phyloP scores from a whole-genome alignment of 306 rosid species.

The Prunus padus region DNA sequence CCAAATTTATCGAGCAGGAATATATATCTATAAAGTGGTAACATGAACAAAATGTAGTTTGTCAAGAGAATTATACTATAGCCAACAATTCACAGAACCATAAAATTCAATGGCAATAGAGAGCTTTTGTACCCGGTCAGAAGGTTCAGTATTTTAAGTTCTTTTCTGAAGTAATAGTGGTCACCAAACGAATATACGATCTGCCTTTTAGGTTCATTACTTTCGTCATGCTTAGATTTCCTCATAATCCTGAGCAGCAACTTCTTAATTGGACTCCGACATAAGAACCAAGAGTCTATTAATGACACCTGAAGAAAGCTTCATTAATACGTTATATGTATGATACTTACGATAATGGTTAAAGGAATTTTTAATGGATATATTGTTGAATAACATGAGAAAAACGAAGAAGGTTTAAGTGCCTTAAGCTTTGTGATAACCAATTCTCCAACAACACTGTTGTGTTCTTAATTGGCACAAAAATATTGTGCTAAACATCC shows the following conservation, averaged over 20 bases:
- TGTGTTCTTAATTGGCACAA: no score
- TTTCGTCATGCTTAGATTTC: slow-evolving; percentile 49
- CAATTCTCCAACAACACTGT: not conserved
- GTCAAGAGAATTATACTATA: not conserved
- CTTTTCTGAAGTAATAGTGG: slow-evolving; percentile 92
- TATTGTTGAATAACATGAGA: not conserved
- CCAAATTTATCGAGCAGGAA: slow-evolving; percentile 85
- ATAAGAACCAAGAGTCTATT: slow-evolving; percentile 73
- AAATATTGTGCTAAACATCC: no score
- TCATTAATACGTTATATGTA: not conserved
- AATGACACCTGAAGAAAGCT: slow-evolving; percentile 58
- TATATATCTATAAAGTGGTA: slow-evolving; percentile 49
- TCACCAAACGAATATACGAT: slow-evolving; percentile 79
- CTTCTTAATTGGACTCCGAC: slow-evolving; percentile 54
- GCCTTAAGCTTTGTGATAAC: not conserved
- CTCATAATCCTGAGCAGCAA: slow-evolving; percentile 68
- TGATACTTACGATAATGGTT: not conserved
- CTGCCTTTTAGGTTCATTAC: slow-evolving; percentile 46
- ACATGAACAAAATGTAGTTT: slow-evolving; percentile 5
- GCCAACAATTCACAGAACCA: not conserved
- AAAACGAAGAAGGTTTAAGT: not conserved
- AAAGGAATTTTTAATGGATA: not conserved
- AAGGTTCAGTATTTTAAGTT: slow-evolving; percentile 68
- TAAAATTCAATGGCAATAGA: slow-evolving; percentile 1
- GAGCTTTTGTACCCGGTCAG: slow-evolving; percentile 66